Evolutionary conservation across 371 early-diverging fungal genomes (phyloP), one percentile per base, ranked within the genome.

Genomic region (Mortierella sp.): DNA sequence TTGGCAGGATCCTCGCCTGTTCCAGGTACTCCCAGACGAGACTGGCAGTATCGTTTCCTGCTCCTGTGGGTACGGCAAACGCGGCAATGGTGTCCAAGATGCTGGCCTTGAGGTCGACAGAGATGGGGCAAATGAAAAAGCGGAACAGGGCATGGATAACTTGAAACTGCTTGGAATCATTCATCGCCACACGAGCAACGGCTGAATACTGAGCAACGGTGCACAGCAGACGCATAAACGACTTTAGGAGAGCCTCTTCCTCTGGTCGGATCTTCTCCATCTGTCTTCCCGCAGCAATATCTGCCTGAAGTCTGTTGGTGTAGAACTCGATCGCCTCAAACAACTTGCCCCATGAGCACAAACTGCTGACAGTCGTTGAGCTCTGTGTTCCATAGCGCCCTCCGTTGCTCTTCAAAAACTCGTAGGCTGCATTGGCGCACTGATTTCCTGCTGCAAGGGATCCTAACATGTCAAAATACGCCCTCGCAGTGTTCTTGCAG

Each of bases 81-180:
- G 93, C 90, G 4, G 92, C 85, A 41, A 95, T 86, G 6, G 91
- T 78, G 52, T 89, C 83, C 28, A 94, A 72, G 21, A 95, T 64
- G n/a, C 84, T 83, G 0, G 94, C 95, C 72, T 95, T 95, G 28
- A 93, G 81, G 37, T 89, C 86, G 9, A 90, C 84, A 2, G 90
- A 84, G 27, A 95, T 83, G 1, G 84, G 70, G 57, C 89, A 84
- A 15, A 84, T 88, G n/a, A 94, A 81, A 55, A 95, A 87, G 43
- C 70, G 72, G 64, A 95, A 94, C 27, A 95, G 83, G 2, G 83
- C 83, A 27, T 83, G 72, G 31, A 93, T 70, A n/a, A 81, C 82
- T 30, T 83, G 83, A 59, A 82, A 83, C 63, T 89, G 82, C 52
- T 83, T 80, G 62, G 84, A 85, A 28, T 92, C 86, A 64, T 84